A percentile compares a stretch with the other conserved stretches of the same genome.
phyloP scores from a whole-genome alignment of 345 rosid genomes.

The Chamaenerion angustifolium region DNA sequence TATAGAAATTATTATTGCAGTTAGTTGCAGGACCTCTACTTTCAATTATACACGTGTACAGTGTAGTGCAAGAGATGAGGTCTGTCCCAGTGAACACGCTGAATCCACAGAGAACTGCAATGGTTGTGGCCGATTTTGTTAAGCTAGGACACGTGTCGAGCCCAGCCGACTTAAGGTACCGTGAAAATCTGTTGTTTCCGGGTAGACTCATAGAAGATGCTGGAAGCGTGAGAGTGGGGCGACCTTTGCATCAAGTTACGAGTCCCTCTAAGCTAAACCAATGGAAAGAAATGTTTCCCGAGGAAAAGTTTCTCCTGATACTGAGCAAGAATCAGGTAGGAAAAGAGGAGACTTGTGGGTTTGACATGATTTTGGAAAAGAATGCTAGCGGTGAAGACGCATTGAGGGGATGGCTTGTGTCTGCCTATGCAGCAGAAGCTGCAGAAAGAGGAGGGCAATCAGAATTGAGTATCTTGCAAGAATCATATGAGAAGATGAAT shows the following conservation, averaged over 20 bases:
- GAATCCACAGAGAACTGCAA: conserved; percentile 87
- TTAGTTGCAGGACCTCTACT: conserved; percentile 71
- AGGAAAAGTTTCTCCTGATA: conserved; percentile 57
- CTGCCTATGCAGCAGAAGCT: conserved; percentile 45
- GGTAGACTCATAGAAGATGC: conserved; percentile 68
- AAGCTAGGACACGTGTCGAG: conserved; percentile 76
- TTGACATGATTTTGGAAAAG: conserved; percentile 66
- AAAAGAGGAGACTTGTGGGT: conserved; percentile 16
- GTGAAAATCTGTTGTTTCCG: conserved; percentile 66
- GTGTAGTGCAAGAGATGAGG: conserved; percentile 76
- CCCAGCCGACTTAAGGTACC: conserved; percentile 71
- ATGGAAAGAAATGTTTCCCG: conserved; percentile 45
- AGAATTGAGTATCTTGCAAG: conserved; percentile 27
- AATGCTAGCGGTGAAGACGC: conserved; percentile 84
- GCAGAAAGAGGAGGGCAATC: not conserved
- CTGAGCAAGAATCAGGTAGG: conserved; percentile 14
- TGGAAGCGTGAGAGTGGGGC: conserved; percentile 76
- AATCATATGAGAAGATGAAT: conserved; percentile 58
- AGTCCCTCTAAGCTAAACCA: conserved; percentile 54
- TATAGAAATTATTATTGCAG: conserved; percentile 27
- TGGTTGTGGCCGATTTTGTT: conserved; percentile 70
- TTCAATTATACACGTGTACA: conserved; percentile 43
- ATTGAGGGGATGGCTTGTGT: conserved; percentile 87
- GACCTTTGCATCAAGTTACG: conserved; percentile 41
- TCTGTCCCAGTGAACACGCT: conserved; percentile 74